Percentiles rank a stretch among this genome's conserved stretches.
Evolutionary conservation across 1,284 basidiomycete genomes (phyloP).

Genomic region (Rhodotorula sp.): DNA sequence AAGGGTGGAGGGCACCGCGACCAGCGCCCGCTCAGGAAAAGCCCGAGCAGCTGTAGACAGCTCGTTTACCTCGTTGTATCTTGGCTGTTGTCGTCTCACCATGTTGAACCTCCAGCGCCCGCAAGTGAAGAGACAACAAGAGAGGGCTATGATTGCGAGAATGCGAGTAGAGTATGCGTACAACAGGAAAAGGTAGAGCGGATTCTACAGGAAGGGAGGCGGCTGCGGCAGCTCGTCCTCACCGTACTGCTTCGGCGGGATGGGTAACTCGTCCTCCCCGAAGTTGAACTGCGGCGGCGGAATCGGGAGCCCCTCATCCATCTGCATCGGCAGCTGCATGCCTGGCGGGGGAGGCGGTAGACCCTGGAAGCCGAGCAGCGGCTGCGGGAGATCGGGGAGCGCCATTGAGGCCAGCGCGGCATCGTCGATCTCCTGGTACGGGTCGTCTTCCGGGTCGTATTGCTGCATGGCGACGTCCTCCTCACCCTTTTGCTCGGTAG

Average conservation of each 20-base stretch:
- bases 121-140: too few species aligned
- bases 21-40: not conserved
- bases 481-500: not conserved
- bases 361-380: not conserved
- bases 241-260: too few species aligned
- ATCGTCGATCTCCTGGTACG: constrained; percentile 10
- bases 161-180: not conserved
- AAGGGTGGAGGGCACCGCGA: constrained; percentile 15
- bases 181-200: not conserved
- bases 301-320: not conserved
- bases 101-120: too few species aligned
- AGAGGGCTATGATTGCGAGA: too few species aligned
- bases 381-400: not conserved
- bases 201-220: not conserved
- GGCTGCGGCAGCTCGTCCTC: constrained; percentile 10
- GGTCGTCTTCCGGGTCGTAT: not conserved
- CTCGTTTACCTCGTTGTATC: too few species aligned
- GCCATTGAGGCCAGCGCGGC: constrained; percentile 9
- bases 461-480: not conserved
- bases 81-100: too few species aligned
- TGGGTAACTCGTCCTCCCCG: not conserved
- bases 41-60: not conserved
- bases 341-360: not conserved
- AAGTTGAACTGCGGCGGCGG: not conserved
- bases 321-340: not conserved